A percentile compares a stretch with the other conserved stretches of the same genome.
These are phyloP conservation scores for Scedosporium boydii DNA, from an alignment of 2,329 filamentous ascomycete species.

Conservation along the genomic window DNA sequence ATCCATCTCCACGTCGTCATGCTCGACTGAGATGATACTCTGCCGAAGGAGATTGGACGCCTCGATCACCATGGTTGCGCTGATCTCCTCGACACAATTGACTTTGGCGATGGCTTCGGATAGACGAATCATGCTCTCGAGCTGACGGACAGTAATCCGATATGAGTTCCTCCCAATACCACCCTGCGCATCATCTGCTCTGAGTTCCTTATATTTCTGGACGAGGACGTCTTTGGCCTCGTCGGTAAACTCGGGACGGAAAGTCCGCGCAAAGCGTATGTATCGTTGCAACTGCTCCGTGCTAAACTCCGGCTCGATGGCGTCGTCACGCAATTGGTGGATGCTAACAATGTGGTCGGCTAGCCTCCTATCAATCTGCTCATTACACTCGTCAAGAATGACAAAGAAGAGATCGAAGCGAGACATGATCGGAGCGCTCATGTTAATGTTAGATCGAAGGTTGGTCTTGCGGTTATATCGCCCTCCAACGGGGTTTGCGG, in stretches of 20 bases:
- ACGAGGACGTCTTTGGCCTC: conserved; percentile 82
- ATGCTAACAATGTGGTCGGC: conserved; percentile 92
- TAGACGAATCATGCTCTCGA: conserved; percentile 91
- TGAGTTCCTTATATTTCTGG: conserved; percentile 88
- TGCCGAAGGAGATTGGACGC: conserved; percentile 86
- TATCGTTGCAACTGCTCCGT: conserved; percentile 96
- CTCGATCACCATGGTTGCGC: conserved; percentile 76
- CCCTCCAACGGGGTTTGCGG: conserved; percentile 90
- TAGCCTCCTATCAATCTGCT: conserved; percentile 78
- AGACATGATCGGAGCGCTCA: conserved; percentile 98
- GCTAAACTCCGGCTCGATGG: conserved; percentile 84
- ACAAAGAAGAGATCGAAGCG: conserved; percentile 99
- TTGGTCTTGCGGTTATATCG: conserved; percentile 97
- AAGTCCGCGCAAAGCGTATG: conserved; percentile 91
- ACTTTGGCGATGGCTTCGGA: conserved; percentile 98
- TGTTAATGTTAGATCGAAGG: conserved; percentile 90
- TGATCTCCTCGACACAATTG: conserved; percentile 89
- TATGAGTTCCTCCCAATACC: conserved; percentile 93
- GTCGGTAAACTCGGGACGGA: conserved; percentile 83
- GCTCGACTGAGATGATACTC: conserved; percentile 95
- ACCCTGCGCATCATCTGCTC: conserved; percentile 86
- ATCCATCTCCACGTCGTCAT: conserved; percentile 92
- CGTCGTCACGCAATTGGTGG: conserved; percentile 85
- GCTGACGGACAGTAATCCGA: conserved; percentile 90
- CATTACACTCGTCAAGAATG: conserved; percentile 92